These are phyloP conservation scores for Diphasiastrum complanatum DNA, from an alignment of 83 land plant genomes.

Conservation along the genomic window DNA sequence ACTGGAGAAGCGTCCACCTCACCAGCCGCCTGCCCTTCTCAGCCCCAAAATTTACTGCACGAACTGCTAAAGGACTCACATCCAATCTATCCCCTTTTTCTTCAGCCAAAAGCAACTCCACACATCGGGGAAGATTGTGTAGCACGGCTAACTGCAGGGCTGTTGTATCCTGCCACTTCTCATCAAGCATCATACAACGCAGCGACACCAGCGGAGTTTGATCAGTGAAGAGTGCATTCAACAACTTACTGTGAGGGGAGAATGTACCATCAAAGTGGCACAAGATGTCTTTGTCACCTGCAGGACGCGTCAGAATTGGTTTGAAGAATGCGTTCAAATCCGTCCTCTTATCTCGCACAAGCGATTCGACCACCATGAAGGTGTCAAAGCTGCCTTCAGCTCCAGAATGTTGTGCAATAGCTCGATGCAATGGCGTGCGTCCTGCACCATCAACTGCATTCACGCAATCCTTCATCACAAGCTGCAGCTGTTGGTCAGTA, in stretches of 20 bases:
- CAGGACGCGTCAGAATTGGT: no score
- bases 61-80: neutral
- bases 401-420: no score
- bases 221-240: no score
- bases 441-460: conserved; percentile 2
- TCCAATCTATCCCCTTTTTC: neutral
- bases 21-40: neutral
- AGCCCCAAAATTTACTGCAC: neutral
- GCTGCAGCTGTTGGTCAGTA: no score
- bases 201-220: no score
- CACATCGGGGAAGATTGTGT: neutral
- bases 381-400: no score
- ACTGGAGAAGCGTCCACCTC: neutral
- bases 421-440: no score
- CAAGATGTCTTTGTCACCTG: neutral
- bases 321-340: neutral
- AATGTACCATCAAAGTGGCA: neutral
- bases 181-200: no score
- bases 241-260: neutral
- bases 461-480: neutral
- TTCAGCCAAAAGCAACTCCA: neutral
- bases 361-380: neutral
- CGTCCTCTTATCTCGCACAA: conserved; percentile 3
- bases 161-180: no score
- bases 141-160: conserved; percentile 6